Percentiles rank a stretch among this genome's conserved stretches.
Evolutionary conservation across 345 rosid species (phyloP).

Genomic region (Eucalyptus cloeziana): DNA sequence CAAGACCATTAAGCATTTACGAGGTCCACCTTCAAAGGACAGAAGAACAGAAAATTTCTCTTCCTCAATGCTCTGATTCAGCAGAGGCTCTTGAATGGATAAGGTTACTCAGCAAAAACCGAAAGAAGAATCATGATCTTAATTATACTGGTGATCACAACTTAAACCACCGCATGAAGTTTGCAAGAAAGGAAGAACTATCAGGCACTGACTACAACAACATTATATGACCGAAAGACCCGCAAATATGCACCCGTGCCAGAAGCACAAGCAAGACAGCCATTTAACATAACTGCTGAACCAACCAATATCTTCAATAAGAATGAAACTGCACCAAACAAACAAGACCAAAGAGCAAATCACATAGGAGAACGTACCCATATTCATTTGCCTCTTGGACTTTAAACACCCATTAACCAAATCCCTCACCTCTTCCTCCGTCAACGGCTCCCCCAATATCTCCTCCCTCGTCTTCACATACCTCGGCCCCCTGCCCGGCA

Average conservation of each 20-base stretch:
- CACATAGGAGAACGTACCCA: slow-evolving; percentile 33
- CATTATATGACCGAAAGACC: background rate
- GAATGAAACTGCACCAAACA: background rate
- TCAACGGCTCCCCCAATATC: slow-evolving; percentile 84
- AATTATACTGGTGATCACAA: background rate
- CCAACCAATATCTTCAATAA: background rate
- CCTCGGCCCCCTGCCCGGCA: slow-evolving; percentile 71
- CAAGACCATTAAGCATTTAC: background rate
- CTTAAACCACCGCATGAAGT: background rate
- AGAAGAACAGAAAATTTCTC: background rate
- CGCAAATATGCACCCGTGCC: background rate
- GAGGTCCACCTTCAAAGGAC: background rate
- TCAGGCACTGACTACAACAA: background rate
- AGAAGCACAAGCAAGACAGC: background rate
- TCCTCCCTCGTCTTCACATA: slow-evolving; percentile 66
- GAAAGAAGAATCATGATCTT: background rate
- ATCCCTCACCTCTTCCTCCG: slow-evolving; percentile 47
- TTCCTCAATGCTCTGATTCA: background rate
- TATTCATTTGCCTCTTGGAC: slow-evolving; percentile 66
- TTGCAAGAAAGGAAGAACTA: background rate
- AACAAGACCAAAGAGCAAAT: background rate
- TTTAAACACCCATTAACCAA: slow-evolving; percentile 43
- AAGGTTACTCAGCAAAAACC: background rate
- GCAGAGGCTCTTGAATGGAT: background rate
- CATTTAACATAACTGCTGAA: background rate